Conservation (phyloP, 2,329 filamentous ascomycete species). For the Xylaria sp. region DNA sequence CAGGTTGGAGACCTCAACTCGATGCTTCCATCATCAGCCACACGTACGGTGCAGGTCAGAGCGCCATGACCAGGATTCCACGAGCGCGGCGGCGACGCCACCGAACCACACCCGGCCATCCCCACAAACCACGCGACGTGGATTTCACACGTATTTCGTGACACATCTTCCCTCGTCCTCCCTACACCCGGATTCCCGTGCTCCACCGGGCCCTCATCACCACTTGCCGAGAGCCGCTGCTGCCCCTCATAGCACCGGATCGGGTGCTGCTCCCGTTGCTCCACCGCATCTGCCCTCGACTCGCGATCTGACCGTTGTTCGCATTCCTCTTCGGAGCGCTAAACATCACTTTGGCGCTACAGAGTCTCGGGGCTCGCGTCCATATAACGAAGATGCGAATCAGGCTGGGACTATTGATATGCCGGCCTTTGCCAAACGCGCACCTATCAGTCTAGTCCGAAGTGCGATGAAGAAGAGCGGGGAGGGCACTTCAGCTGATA, state of each 20-base stretch:
- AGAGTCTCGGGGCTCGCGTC: conserved; percentile 81
- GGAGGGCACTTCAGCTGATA: conserved; percentile 77
- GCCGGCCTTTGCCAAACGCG: conserved; percentile 88
- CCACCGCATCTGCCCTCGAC: conserved; percentile 68
- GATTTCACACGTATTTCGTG: conserved; percentile 96
- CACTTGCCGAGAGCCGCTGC: conserved; percentile 88
- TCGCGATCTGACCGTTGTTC: conserved; percentile 90
- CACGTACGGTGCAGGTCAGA: conserved; percentile 17
- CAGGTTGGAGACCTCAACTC: conserved; percentile 20
- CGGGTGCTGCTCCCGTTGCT: conserved; percentile 67
- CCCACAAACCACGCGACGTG: conserved; percentile 53
- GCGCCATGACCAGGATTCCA: conserved; percentile 2
- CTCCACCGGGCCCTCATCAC: conserved; percentile 74
- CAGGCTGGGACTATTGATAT: conserved; percentile 95
- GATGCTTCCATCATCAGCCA: conserved; percentile 31
- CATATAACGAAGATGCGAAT: conserved; percentile 93
- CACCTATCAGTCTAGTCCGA: conserved; percentile 71
- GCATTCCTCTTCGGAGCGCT: conserved; percentile 90
- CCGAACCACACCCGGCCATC: conserved; percentile 1
- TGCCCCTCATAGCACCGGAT: conserved; percentile 74
- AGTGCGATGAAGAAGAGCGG: conserved; percentile 61
- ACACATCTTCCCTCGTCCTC: conserved; percentile 95
- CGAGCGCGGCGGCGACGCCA: conserved; percentile 6
- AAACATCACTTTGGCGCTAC: conserved; percentile 95
- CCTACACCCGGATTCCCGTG: conserved; percentile 84